A percentile compares a stretch with the other conserved stretches of the same genome.
Evolutionary conservation across 805 yeast species (phyloP).

Genomic region (Wickerhamomyces chambardii): DNA sequence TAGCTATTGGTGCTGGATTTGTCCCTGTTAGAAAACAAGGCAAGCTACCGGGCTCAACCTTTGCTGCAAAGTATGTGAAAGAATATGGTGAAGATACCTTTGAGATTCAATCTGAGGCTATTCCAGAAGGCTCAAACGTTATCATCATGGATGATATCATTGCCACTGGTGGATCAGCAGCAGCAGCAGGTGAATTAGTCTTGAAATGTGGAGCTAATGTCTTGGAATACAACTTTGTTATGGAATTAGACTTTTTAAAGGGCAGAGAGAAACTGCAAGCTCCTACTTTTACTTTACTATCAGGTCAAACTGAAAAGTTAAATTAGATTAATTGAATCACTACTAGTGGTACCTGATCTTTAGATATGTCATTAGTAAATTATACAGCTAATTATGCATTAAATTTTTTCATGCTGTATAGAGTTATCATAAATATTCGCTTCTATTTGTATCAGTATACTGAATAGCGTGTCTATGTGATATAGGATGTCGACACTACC

Average conservation of each 20-base stretch:
- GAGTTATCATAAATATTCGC: no score
- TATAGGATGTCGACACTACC: no score
- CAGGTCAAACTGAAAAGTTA: constrained; percentile 62
- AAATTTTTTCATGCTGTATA: no score
- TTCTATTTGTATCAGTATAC: no score
- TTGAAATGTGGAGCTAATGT: constrained; percentile 58
- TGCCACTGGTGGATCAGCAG: constrained; percentile 97
- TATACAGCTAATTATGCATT: no score
- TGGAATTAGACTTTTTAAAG: constrained; percentile 92
- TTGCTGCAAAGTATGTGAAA: constrained; percentile 66
- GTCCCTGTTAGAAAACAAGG: constrained; percentile 95
- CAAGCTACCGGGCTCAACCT: constrained; percentile 83
- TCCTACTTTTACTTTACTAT: constrained; percentile 82
- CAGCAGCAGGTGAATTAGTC: constrained; percentile 86
- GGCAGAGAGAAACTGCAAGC: constrained; percentile 85
- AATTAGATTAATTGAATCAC: constrained; percentile 9
- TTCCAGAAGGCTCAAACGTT: constrained; percentile 74
- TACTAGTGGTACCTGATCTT: no score
- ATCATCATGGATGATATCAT: constrained; percentile 91
- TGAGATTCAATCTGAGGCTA: constrained; percentile 78
- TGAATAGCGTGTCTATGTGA: no score
- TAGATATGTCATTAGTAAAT: no score
- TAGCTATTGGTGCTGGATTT: constrained; percentile 82
- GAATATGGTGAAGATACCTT: constrained; percentile 91
- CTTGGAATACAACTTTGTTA: constrained; percentile 75